A percentile compares a stretch with the other conserved stretches of the same genome.
phyloP scores from a whole-genome alignment of 2,329 filamentous ascomycete species.

The Fusarium heterosporum region DNA sequence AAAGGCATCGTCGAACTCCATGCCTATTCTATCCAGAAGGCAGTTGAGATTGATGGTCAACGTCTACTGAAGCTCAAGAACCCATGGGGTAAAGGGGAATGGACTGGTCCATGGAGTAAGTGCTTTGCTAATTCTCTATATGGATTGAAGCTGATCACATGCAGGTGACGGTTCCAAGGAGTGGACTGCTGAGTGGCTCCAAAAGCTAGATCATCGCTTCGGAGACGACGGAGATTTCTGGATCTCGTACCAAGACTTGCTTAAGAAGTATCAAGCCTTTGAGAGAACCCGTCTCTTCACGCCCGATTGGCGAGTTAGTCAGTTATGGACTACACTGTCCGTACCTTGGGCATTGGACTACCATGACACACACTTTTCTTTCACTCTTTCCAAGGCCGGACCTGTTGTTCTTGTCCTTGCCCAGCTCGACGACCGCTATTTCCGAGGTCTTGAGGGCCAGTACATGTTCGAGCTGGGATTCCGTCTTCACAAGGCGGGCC shows the following conservation, averaged over 20 bases:
- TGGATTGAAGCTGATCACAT: slow-evolving; percentile 26
- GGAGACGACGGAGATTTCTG: slow-evolving; percentile 79
- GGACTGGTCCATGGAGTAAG: slow-evolving; percentile 80
- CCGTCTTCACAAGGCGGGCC: slow-evolving; percentile 62
- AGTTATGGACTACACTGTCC: slow-evolving; percentile 62
- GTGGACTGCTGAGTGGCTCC: slow-evolving; percentile 84
- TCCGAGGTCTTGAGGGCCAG: slow-evolving; percentile 67
- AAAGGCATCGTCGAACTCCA: slow-evolving; percentile 70
- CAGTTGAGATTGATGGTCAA: slow-evolving; percentile 66
- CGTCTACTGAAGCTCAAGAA: slow-evolving; percentile 76
- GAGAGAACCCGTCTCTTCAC: slow-evolving; percentile 70
- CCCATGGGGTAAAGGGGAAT: slow-evolving; percentile 84
- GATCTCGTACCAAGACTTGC: slow-evolving; percentile 69
- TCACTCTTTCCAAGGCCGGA: slow-evolving; percentile 61
- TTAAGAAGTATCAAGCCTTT: slow-evolving; percentile 69
- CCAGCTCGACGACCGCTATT: slow-evolving; percentile 69
- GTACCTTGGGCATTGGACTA: slow-evolving; percentile 69
- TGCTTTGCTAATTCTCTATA: background rate
- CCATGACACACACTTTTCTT: slow-evolving; percentile 64
- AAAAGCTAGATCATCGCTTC: slow-evolving; percentile 77
- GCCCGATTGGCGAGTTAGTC: slow-evolving; percentile 63
- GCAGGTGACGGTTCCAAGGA: slow-evolving; percentile 79
- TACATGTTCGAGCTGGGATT: slow-evolving; percentile 67
- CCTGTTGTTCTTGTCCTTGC: slow-evolving; percentile 67
- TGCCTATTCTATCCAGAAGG: slow-evolving; percentile 72